phyloP scores from a whole-genome alignment of 2,329 filamentous ascomycete genomes.

The Apiospora koreana region DNA sequence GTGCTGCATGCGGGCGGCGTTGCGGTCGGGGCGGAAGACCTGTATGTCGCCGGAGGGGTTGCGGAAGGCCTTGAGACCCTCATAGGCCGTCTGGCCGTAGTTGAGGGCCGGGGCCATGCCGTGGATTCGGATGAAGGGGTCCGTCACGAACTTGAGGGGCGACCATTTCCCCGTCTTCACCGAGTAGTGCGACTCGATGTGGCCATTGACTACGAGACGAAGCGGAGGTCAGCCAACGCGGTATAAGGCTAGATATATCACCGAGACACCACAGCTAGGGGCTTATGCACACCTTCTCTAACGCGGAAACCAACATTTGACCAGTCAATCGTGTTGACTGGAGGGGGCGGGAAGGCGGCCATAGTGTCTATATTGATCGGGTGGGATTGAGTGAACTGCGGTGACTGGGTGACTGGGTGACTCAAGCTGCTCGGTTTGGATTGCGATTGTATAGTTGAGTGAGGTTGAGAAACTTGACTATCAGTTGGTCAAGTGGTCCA shows the following conservation, averaged over 20 bases:
- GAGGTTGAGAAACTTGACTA: not conserved
- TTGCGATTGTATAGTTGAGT: not conserved
- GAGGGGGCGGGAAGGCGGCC: conserved; percentile 68
- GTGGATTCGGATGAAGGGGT: conserved; percentile 85
- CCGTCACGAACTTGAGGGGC: conserved; percentile 73
- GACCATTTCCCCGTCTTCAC: conserved; percentile 75
- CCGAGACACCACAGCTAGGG: not conserved
- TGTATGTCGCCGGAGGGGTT: conserved; percentile 71
- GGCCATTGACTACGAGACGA: conserved; percentile 73
- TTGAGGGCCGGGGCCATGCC: conserved; percentile 95
- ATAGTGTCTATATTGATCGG: not conserved
- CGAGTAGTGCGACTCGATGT: conserved; percentile 86
- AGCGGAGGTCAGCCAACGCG: not conserved
- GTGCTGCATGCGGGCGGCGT: conserved; percentile 82
- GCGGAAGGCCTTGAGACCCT: conserved; percentile 97
- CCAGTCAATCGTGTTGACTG: conserved; percentile 88
- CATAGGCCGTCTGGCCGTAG: conserved; percentile 97
- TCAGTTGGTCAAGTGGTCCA: not conserved
- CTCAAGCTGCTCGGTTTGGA: not conserved
- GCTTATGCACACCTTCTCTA: conserved; percentile 68
- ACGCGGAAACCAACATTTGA: conserved; percentile 89
- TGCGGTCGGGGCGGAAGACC: conserved; percentile 85
- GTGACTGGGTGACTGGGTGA: not conserved
- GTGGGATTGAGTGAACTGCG: not conserved
- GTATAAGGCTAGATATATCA: not conserved